Evolutionary conservation across 2,329 filamentous ascomycete genomes (phyloP), one percentile per base, ranked within the genome.

Genomic region (Epichloe aotearoae): DNA sequence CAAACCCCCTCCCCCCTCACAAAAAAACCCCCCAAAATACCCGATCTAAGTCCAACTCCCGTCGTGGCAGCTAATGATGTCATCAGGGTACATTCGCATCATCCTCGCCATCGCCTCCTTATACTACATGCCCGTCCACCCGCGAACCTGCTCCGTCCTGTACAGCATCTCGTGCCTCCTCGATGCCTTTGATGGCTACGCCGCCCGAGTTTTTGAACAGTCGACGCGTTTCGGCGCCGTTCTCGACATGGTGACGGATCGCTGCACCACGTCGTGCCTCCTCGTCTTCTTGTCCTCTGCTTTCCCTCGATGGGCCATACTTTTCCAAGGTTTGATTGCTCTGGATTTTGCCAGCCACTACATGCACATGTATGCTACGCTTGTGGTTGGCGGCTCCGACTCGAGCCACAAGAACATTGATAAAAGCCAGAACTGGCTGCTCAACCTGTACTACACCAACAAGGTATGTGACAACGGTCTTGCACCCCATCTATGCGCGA

Each of bases 101-200:
- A 71, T 91, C 56, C 79, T 91, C 58, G 89, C 90, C 60, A 73
- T 96, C 61, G 88, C 86, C 46, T 96, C 93, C 30, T 82, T 98
- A 58, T 95, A 97, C 74, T 98, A 96, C 74, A 98, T 98, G 93
- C 91, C 93, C 48, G 80, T 97, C 50, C 93, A 98, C 68, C 91
- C 91, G n/a, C 85, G 91, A 61, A 95, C 90, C 38, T 97, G 91
- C 72, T 90, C 87, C 53, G 69, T 90, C 47, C 80, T 94, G 50
- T 98, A 98, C 76, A 91, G 84, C 65, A 73, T 98, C 53, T 97
- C 91, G 26, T 97, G 93, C 67, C 79, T 97, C 43, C 84, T 98
- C 57, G 93, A 98, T 66, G 93, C 91, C 44, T 79, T 97, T 56
- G 93, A 98, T 65, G 93, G 93, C 60, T 85, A 90, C 61, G 90